These are phyloP conservation scores for Actinomortierella ambigua DNA, from an alignment of 371 early-diverging fungal species.

Conservation along the genomic window DNA sequence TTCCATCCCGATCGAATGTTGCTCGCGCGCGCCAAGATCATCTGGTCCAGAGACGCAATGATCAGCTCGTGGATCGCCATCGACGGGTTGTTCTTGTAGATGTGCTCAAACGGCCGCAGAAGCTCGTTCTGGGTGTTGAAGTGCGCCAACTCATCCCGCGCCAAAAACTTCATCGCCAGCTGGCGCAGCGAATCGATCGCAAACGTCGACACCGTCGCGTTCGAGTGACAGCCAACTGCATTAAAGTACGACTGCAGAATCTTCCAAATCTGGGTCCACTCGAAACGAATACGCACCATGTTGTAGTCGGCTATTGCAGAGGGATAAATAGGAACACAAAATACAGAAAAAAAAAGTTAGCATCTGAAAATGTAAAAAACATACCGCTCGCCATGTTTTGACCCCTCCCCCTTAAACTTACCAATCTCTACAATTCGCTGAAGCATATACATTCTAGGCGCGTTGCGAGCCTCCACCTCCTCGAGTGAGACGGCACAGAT, in stretches of 20 bases:
- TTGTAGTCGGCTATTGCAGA: slow-evolving; percentile 47
- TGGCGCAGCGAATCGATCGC: slow-evolving; percentile 77
- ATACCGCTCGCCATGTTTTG: no score
- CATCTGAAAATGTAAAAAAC: not conserved
- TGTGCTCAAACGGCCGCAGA: slow-evolving; percentile 72
- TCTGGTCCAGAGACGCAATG: slow-evolving; percentile 49
- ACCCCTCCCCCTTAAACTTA: slow-evolving; percentile 54
- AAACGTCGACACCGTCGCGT: slow-evolving; percentile 61
- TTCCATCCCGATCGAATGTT: slow-evolving; percentile 76
- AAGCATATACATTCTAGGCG: slow-evolving; percentile 54
- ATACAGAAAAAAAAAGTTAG: not conserved
- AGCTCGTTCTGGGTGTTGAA: slow-evolving; percentile 74
- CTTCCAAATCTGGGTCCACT: slow-evolving; percentile 77
- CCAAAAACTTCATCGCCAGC: slow-evolving; percentile 73
- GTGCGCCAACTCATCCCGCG: slow-evolving; percentile 74
- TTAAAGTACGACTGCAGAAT: slow-evolving; percentile 71
- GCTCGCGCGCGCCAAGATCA: slow-evolving; percentile 51
- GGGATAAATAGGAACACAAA: not conserved
- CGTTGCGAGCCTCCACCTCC: slow-evolving; percentile 47
- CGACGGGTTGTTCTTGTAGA: slow-evolving; percentile 63
- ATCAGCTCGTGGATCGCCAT: slow-evolving; percentile 65
- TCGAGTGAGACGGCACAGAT: slow-evolving; percentile 49
- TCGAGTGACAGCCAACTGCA: slow-evolving; percentile 63
- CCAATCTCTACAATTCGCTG: slow-evolving; percentile 62
- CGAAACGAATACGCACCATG: slow-evolving; percentile 72